Base-by-base conservation (phyloP, 306 rosid species). In the Styphnolobium japonicum region DNA sequence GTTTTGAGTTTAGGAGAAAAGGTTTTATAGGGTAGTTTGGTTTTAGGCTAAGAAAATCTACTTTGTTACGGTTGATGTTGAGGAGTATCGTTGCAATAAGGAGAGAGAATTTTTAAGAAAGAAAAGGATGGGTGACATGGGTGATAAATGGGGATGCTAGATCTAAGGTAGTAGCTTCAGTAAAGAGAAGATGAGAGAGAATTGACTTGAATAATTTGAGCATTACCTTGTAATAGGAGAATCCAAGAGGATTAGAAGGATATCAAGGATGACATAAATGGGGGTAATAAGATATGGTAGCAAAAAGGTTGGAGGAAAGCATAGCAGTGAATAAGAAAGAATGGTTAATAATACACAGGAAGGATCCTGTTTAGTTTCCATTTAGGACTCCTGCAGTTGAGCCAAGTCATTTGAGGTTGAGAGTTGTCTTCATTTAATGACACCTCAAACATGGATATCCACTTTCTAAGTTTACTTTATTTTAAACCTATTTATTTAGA, bases 111-210 rank as follows among this genome's bases (percentile, higher is more conserved):
- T n/a, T n/a, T 46, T 37, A 42, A 43, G 23, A 27, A 82, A 37
- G 29, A 68, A 39, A 68, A 52, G 52, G 69, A 63, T 31, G 34
- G 43, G n/a, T n/a, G n/a, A n/a, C n/a, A n/a, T n/a, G n/a, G n/a
- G 63, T 69, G 58, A 70, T 69, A 40, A 57, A 75, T 75, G 81
- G 22, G 53, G 81, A 12, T 75, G 63, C 34, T 65, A 39, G 79
- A 42, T 55, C 33, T 76, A 39, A 49, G 34, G 65, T 36, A 56
- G 65, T 52, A 45, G 33, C 18, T 45, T 56, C 40, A 43, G 36
- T 48, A 74, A 43, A 63, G 40, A 39, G 49, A 75, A 45, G 39
- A 67, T 60, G 52, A 16, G 48, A 71, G 23, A 76, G 11, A 67
- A 58, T 58, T 81, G 53, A 22, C 56, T 43, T 21, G n/a, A 75